Evolutionary conservation across 2,329 filamentous ascomycete genomes (phyloP), one percentile per base, ranked within the genome.

Genomic region (Colletotrichum higginsianum): DNA sequence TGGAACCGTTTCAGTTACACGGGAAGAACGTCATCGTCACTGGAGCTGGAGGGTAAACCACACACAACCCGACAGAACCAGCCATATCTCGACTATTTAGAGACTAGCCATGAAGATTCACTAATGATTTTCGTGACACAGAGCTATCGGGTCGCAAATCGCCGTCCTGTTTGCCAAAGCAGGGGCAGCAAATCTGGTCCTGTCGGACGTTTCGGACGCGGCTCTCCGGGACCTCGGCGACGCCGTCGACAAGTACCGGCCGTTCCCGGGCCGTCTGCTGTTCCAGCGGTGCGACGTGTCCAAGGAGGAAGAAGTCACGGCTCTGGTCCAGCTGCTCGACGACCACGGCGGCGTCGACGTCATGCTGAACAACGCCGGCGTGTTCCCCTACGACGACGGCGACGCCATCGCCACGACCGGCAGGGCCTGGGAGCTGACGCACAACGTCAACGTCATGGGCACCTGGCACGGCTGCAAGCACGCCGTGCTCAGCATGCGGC

Each of bases 341-440:
- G 80, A 86, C 30, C 93, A 91, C 90, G 92, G 92, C 74, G 92
- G 92, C 49, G 81, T 92, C 1, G 92, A 94, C 76, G 86, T 94
- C 77, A 91, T 94, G 76, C 94, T 94, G 87, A 94, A 94, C 85
- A 94, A 94, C 77, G 92, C 92, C 18, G 92, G 92, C 18, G 94
- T 94, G 76, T 94, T 94, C 92, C 92, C 94, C 79, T 87, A 86
- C 26, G 86, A 92, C 69, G 89, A 90, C 74, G 86, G 84, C 4
- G 87, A 90, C 78, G 91, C 92, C 21, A 84, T 93, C 75, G 87
- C 91, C 11, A 76, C 94, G 92, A 1, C 87, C 90, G 1, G 92
- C 7, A 15, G 15, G 40, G 46, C 46, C 13, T 49, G 16, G 4
- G 66, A 63, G 9, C 47, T 63, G 3, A 50, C 66, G 0, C 23